Base-by-base conservation (phyloP, 78 protist genomes). In the Protostelium mycophagum region DNA sequence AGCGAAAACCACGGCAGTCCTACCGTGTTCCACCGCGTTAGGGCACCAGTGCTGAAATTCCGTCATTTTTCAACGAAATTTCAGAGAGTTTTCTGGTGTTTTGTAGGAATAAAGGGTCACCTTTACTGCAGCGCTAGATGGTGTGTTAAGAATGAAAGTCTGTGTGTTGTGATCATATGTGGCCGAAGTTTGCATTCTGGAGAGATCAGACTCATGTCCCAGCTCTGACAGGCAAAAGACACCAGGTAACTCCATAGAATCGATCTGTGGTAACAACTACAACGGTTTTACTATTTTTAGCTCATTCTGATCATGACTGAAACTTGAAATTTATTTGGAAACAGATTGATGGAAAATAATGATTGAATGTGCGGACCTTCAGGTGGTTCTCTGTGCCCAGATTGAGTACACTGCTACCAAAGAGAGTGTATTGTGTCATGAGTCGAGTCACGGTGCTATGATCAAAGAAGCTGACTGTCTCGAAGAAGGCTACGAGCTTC, bases 31-130 rank as follows among this genome's bases (percentile, higher is more conserved):
- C 0, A 85, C 92, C 0, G 96, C 94, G 85, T 94, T 94, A 36
- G 93, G 92, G 91, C 90, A 90, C 96, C 96, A 94, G 34, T 95
- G 93, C 96, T 91, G 37, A 31, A 87, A 87, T 94, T 94, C 0
- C 90, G 94, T 0, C 96, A 95, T 51, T 87, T 36, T 28, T n/a
- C n/a, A n/a, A n/a, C n/a, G n/a, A n/a, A n/a, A n/a, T n/a, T n/a
- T n/a, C n/a, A n/a, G n/a, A n/a, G n/a, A n/a, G n/a, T n/a, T n/a
- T n/a, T n/a, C n/a, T n/a, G n/a, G n/a, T 38, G 29, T 39, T 51
- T 51, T 51, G 5, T 5, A 51, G 73, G 16, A 51, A 16, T 25
- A 51, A 51, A 5, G 73, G 73, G 5, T 51, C 73, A 89, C 89
- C 91, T 94, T 94, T 84, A 90, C 93, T 28, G 96, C 95, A 10